Evolutionary conservation across 2,329 filamentous ascomycete species (phyloP).

Genomic region (Paraphaeosphaeria minitans): DNA sequence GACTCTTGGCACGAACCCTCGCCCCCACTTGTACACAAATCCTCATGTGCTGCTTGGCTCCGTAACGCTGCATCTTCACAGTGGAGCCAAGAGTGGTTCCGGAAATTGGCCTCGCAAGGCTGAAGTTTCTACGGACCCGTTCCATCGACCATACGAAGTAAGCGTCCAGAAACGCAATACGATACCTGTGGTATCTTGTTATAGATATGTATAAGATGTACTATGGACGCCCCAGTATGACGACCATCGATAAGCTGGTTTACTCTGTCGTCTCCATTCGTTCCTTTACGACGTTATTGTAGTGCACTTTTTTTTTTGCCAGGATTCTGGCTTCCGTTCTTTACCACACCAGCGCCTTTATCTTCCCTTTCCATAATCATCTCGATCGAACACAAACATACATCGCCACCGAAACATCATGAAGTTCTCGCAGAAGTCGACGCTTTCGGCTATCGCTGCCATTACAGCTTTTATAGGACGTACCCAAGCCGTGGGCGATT

Average conservation of each 20-base stretch:
- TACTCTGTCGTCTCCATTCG: constrained; percentile 2
- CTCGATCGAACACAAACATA: neutral
- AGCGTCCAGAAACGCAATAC: neutral
- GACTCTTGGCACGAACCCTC: constrained; percentile 7
- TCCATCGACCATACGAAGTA: neutral
- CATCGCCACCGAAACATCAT: neutral
- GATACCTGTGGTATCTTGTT: neutral
- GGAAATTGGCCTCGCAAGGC: constrained; percentile 5
- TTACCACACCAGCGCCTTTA: neutral
- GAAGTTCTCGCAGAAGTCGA: constrained; percentile 1
- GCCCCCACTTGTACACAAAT: neutral
- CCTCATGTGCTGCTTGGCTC: constrained; percentile 1
- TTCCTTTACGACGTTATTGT: constrained; percentile 7
- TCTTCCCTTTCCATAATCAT: neutral
- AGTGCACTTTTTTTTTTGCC: constrained; percentile 9
- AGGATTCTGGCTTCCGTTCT: constrained; percentile 4
- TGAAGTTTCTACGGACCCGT: constrained; percentile 4
- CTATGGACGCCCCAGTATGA: neutral
- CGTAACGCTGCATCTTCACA: neutral
- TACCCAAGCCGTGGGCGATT: constrained; percentile 5
- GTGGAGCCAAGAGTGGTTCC: neutral
- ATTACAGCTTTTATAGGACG: neutral
- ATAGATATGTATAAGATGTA: constrained; percentile 5
- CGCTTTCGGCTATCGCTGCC: constrained; percentile 3
- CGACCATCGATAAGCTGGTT: neutral